Conservation (phyloP, 148 eudicot species). For the Chenopodium suecicum region DNA sequence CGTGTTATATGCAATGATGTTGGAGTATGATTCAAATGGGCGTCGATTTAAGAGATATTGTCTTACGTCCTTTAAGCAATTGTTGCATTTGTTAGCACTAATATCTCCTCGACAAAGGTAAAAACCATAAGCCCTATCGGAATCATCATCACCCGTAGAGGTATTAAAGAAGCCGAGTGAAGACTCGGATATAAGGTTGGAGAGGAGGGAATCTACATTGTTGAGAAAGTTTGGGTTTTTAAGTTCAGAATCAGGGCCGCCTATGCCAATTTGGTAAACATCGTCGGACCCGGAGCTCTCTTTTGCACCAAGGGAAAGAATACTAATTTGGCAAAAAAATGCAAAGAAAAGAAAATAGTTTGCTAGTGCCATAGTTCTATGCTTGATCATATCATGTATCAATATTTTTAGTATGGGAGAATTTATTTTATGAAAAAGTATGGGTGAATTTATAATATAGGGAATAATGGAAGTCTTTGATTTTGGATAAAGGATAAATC, state of each 20-base stretch:
- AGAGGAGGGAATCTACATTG: conserved; percentile 3
- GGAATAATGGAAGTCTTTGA: too few relatives aligned
- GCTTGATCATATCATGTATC: too few relatives aligned
- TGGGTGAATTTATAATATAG: too few relatives aligned
- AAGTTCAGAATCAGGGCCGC: neutral
- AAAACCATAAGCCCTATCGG: conserved; percentile 11
- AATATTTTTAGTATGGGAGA: too few relatives aligned
- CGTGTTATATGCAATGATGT: neutral
- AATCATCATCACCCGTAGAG: neutral
- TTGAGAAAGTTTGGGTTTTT: neutral
- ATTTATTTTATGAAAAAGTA: too few relatives aligned
- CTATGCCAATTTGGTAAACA: neutral
- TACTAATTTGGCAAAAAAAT: neutral
- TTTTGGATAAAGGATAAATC: too few relatives aligned
- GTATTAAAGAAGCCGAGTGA: conserved; percentile 10
- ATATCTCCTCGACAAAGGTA: conserved; percentile 27
- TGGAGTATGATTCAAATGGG: too few relatives aligned
- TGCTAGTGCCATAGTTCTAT: neutral
- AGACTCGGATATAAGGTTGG: neutral
- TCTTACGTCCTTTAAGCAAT: neutral
- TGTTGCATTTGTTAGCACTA: neutral
- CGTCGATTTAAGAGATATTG: neutral
- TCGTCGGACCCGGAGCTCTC: neutral
- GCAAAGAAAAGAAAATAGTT: neutral
- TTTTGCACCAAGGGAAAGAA: neutral